Conservation (phyloP, 2,329 filamentous ascomycete genomes). For the Ophiostoma quercus region DNA sequence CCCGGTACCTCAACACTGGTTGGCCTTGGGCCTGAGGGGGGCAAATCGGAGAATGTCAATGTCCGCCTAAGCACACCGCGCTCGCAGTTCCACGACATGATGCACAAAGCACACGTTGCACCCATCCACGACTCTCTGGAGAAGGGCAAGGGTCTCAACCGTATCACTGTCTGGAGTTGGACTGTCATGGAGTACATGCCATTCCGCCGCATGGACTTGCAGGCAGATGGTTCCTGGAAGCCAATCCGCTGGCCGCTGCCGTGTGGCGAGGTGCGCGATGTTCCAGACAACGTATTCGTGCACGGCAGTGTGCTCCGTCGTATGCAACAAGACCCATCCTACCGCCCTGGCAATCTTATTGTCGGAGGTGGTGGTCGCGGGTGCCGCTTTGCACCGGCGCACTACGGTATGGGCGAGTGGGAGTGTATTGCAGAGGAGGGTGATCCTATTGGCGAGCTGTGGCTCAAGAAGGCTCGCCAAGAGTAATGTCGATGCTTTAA, state of each 20-base stretch:
- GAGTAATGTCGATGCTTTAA: background rate
- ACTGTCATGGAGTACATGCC: conserved; percentile 77
- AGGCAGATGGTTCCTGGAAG: conserved; percentile 67
- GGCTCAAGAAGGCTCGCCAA: conserved; percentile 40
- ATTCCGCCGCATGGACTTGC: conserved; percentile 74
- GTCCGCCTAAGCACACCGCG: conserved; percentile 26
- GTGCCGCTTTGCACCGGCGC: conserved; percentile 52
- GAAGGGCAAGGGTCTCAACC: conserved; percentile 55
- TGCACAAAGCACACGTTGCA: conserved; percentile 52
- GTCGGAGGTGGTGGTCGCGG: conserved; percentile 38
- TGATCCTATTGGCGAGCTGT: conserved; percentile 64
- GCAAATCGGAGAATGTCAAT: background rate
- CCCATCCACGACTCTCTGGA: conserved; percentile 66
- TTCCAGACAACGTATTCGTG: conserved; percentile 63
- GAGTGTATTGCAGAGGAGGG: conserved; percentile 58
- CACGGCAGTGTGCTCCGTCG: conserved; percentile 70
- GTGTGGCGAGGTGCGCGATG: conserved; percentile 70
- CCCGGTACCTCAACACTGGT: conserved; percentile 24
- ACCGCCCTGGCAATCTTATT: conserved; percentile 75
- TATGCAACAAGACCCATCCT: conserved; percentile 58
- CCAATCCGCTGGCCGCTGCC: conserved; percentile 77
- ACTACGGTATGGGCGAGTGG: conserved; percentile 69
- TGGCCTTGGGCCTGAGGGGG: background rate
- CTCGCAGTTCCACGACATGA: conserved; percentile 50
- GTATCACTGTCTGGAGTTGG: conserved; percentile 59